Evolutionary conservation across 2,329 filamentous ascomycete species (phyloP).

Genomic region (Alternaria consortialis): DNA sequence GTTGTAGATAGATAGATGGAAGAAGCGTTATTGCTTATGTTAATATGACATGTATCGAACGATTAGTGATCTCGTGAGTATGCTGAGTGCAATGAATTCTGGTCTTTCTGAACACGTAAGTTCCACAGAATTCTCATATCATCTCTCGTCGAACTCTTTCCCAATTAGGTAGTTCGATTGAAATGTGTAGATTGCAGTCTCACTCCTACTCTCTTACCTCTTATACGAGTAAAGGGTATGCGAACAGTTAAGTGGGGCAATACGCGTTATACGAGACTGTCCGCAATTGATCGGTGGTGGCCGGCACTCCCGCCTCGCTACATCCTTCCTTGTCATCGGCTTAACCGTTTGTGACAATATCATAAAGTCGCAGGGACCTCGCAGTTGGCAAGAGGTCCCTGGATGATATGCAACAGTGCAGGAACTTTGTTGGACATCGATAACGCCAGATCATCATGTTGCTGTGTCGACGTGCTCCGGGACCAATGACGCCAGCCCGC

Average conservation of each 20-base stretch:
- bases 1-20: not conserved
- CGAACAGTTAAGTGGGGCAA: not conserved
- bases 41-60: slow-evolving; percentile 8
- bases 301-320: not conserved
- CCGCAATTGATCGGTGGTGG: not conserved
- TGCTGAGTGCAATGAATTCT: too few species aligned
- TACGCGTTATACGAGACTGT: not conserved
- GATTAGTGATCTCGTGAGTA: too few species aligned
- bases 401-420: not conserved
- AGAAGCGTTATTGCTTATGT: slow-evolving; percentile 10
- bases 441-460: not conserved
- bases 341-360: not conserved
- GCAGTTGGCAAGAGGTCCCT: not conserved
- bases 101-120: too few species aligned
- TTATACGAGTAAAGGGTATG: not conserved
- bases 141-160: not conserved
- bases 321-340: not conserved
- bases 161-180: not conserved
- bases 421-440: not conserved
- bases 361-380: not conserved
- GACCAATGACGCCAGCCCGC: slow-evolving; percentile 15
- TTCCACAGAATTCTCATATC: not conserved
- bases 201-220: not conserved
- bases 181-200: not conserved
- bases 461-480: not conserved